Conservation (phyloP, 2,329 filamentous ascomycete species). For the Bertia moriformis region DNA sequence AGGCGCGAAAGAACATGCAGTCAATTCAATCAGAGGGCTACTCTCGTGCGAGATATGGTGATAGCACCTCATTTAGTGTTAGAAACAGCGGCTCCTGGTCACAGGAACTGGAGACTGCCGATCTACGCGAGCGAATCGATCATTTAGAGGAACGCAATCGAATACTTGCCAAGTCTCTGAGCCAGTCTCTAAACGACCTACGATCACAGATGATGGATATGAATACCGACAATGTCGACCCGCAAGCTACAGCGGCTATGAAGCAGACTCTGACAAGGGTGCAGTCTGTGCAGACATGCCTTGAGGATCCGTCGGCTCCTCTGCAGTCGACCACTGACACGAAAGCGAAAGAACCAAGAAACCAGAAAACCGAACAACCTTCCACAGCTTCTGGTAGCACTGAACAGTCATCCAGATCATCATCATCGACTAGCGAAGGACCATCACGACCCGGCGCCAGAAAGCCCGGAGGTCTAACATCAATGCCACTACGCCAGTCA, state of each 20-base stretch:
- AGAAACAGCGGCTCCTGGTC: not conserved
- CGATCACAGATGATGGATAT: not conserved
- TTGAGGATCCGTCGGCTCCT: not conserved
- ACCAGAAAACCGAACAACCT: not conserved
- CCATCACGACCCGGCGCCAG: too few species aligned
- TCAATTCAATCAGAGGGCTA: constrained; percentile 21
- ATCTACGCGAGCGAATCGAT: not conserved
- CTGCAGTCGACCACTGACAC: not conserved
- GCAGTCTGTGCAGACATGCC: not conserved
- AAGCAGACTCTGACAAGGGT: not conserved
- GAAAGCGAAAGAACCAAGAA: not conserved
- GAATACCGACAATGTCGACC: not conserved
- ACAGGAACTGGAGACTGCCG: not conserved
- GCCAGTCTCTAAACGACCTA: not conserved
- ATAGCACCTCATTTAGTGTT: not conserved
- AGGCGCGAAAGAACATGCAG: constrained; percentile 28
- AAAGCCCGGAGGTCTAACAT: too few species aligned
- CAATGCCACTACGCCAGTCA: not conserved
- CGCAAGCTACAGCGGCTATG: too few species aligned
- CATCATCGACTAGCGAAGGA: too few species aligned
- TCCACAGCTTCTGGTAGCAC: too few species aligned
- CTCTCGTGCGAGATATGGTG: constrained; percentile 5
- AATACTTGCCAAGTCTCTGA: not conserved
- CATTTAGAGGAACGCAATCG: not conserved
- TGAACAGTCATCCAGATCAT: too few species aligned